These are phyloP conservation scores for Cyphellophora europaea DNA, from an alignment of 2,329 filamentous ascomycete genomes.

Conservation along the genomic window DNA sequence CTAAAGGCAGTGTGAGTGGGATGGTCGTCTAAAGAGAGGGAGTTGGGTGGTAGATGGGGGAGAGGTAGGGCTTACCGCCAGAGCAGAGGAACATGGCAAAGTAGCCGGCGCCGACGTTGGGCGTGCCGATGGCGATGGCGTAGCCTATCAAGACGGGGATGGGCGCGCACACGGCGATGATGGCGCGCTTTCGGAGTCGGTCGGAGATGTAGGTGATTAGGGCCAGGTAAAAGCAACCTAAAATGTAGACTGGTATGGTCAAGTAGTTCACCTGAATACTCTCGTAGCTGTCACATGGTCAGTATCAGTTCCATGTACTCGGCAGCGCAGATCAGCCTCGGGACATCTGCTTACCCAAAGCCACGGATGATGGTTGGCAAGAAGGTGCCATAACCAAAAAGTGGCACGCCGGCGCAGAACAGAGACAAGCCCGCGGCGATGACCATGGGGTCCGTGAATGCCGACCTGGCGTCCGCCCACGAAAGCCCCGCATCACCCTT, in stretches of 20 bases:
- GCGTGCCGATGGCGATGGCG: slow-evolving; percentile 23
- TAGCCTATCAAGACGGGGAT: slow-evolving; percentile 25
- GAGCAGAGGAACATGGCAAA: slow-evolving; percentile 24
- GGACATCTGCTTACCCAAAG: too few relatives aligned
- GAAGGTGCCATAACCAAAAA: slow-evolving; percentile 1
- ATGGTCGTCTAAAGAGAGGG: background rate
- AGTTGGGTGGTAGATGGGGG: too few relatives aligned
- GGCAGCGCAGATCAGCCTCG: background rate
- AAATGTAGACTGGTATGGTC: slow-evolving; percentile 27
- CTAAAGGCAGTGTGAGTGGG: slow-evolving; percentile 9
- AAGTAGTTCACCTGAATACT: slow-evolving; percentile 22
- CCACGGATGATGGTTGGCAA: slow-evolving; percentile 2
- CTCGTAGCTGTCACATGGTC: too few relatives aligned
- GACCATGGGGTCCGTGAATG: slow-evolving; percentile 1
- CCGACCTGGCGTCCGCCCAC: slow-evolving; percentile 11
- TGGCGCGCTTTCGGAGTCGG: slow-evolving; percentile 20
- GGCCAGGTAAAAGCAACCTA: slow-evolving; percentile 21
- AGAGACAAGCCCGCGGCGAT: slow-evolving; percentile 13
- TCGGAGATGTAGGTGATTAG: slow-evolving; percentile 21
- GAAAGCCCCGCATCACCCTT: slow-evolving; percentile 19
- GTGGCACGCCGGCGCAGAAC: slow-evolving; percentile 21
- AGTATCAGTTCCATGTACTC: slow-evolving; percentile 20
- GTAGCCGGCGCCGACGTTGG: slow-evolving; percentile 22
- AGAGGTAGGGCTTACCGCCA: slow-evolving; percentile 7
- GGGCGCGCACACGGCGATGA: slow-evolving; percentile 20